Conservation (phyloP, 108 stramenopile species). For the Aurantiochytrium sp. region DNA sequence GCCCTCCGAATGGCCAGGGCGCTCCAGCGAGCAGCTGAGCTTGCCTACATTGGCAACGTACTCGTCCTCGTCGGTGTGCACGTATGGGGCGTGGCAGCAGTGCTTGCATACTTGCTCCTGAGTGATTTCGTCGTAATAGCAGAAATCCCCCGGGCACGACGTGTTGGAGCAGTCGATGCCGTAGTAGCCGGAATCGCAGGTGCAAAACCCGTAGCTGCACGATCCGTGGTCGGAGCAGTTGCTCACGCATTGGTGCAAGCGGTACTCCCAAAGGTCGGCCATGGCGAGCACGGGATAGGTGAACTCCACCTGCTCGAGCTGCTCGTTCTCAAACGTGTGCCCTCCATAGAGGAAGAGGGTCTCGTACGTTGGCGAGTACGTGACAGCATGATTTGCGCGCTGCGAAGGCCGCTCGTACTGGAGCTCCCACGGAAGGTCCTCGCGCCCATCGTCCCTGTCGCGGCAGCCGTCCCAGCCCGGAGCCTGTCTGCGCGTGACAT, state of each 20-base stretch:
- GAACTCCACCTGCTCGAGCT: slow-evolving; percentile 35
- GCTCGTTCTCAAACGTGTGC: slow-evolving; percentile 46
- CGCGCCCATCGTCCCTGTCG: slow-evolving; percentile 51
- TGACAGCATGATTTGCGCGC: slow-evolving; percentile 55
- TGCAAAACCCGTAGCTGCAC: slow-evolving; percentile 70
- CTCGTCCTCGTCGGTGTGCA: slow-evolving; percentile 46
- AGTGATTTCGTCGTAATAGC: slow-evolving; percentile 64
- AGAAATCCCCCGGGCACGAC: slow-evolving; percentile 75
- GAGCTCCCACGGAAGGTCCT: slow-evolving; percentile 41
- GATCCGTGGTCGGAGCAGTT: slow-evolving; percentile 72
- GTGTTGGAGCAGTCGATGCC: slow-evolving; percentile 74
- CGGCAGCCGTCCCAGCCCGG: slow-evolving; percentile 82
- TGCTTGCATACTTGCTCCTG: slow-evolving; percentile 65
- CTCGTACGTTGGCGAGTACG: slow-evolving; percentile 45
- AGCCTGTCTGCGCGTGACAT: slow-evolving; percentile 64
- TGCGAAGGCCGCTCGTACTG: slow-evolving; percentile 65
- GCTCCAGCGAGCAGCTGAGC: slow-evolving; percentile 53
- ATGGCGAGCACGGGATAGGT: slow-evolving; percentile 43
- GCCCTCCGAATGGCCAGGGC: slow-evolving; percentile 67
- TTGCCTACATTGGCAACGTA: slow-evolving; percentile 51
- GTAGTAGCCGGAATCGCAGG: slow-evolving; percentile 70
- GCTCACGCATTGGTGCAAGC: slow-evolving; percentile 56
- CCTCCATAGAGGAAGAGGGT: slow-evolving; percentile 71
- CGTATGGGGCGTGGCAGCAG: slow-evolving; percentile 70
- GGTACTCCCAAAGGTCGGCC: slow-evolving; percentile 67